Base-by-base conservation (phyloP, 1,284 basidiomycete species). In the Chondrostereum purpureum region DNA sequence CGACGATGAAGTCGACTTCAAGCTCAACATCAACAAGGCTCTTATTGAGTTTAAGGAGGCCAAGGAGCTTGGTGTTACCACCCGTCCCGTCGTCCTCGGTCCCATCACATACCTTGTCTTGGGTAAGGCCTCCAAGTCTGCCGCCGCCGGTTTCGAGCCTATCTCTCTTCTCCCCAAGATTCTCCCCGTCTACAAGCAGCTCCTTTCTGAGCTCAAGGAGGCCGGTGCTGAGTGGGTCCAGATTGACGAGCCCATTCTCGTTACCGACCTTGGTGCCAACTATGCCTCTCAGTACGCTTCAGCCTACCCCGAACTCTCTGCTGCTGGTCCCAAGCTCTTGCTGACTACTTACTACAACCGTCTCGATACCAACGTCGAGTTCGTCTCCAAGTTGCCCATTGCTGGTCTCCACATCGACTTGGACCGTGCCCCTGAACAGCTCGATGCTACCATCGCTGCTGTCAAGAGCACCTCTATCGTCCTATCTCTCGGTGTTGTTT, bases 391-490 rank as follows among this genome's bases (percentile, higher is more conserved):
- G 68, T 88, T 99, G 57, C 94, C 95, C 53, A 72, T 99, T 58
- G 82, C 86, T 59, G 92, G 89, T 65, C 83, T 99, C 58, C 96
- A 99, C 78, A 83, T 99, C 60, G 96, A 99, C 68, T 83, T 99
- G 54, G 88, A 92, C 73, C 92, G 95, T 69, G 92, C 87, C 52
- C 88, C 94, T 45, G 77, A 69, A 55, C 95, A 99, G 70, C 83
- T 99, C 57, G 88, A 92, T 49, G 74, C 77, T 42, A 90, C 93
- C 52, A 55, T 97, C 51, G 76, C 77, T 44, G 92, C 93, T 50
- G 66, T 98, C 66, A 94, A 92, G 77, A 62, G 76, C 51, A 92
- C 89, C 55, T 72, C 73, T 63, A 79, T 94, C 55, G 67, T 84
- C 52, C 78, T 99, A 48, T 99, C 96, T 47, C 86, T 99, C 54